Base-by-base conservation (phyloP, 2,329 filamentous ascomycete genomes). In the Beauveria bassiana region DNA sequence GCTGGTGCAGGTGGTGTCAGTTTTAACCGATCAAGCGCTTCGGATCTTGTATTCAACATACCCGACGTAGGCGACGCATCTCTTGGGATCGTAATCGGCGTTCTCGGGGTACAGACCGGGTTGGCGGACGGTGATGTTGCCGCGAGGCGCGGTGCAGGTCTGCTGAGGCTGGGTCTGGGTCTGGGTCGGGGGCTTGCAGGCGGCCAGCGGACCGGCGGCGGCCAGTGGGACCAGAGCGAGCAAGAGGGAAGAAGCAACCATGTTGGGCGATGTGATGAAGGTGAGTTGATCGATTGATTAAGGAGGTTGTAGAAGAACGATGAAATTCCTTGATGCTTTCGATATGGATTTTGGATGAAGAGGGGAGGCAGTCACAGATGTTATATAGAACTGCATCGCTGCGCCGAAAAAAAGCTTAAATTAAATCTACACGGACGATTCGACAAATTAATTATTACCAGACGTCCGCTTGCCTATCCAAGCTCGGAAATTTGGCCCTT, bases 21-120 rank as follows among this genome's bases (percentile, higher is more conserved):
- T 14, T 14, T 42, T 10, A 10, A 26, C 9, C 34, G 1, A 16
- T 22, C 24, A 26, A 22, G 12, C 12, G 20, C 7, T 12, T 3
- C 5, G 8, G 9, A 43, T 24, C 64, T 10, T 68, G 59, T 24
- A 67, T 9, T 64, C 64, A 14, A 45, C 47, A 22, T 45, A 68
- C 67, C 66, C 64, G 10, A 69, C 60, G 18, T 68, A 68, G 1
- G 64, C 61, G 5, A 67, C 46, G 20, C 66, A 67, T 28, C 64
- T 59, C 50, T 64, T 62, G 0, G 53, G 26, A 28, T 69, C 67
- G 42, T 62, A 67, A 24, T 67, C 67, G 24, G 63, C 63, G 26
- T 65, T 67, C 46, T 69, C 67, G 5, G 67, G 67, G 22, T 69
- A 68, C 20, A 68, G 58, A 20, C 64, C 59, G 20, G 61, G 61